phyloP scores from a whole-genome alignment of 257 asterid species.

The Fraxinus pennsylvanica region DNA sequence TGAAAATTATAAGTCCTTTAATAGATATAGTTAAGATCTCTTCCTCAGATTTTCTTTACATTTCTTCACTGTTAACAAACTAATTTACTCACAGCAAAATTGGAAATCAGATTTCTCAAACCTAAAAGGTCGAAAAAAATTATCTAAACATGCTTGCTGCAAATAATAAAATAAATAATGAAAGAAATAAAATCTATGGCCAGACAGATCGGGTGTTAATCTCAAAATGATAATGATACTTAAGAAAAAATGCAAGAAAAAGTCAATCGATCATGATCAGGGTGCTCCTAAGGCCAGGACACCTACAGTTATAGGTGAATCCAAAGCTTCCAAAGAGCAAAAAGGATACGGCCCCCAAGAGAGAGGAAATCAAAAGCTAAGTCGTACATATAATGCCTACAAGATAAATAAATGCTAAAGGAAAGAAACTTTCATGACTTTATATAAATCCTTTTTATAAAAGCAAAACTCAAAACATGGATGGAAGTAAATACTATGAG shows the following conservation, averaged over 20 bases:
- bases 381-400: background rate
- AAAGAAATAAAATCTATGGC: background rate
- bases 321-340: background rate
- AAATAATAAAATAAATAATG: background rate
- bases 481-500: background rate
- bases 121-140: background rate
- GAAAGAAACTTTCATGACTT: background rate
- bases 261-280: background rate
- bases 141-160: background rate
- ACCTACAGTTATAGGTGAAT: background rate
- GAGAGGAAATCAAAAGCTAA: background rate
- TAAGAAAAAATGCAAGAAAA: background rate
- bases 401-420: background rate
- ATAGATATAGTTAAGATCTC: conserved; percentile 1
- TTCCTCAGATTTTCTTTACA: conserved; percentile 15
- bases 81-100: background rate
- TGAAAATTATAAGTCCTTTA: background rate
- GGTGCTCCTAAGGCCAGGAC: background rate
- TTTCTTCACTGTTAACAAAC: conserved; percentile 13
- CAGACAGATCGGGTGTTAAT: background rate
- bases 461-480: background rate
- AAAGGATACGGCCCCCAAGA: background rate
- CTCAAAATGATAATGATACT: background rate
- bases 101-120: background rate
- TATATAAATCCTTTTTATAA: background rate